A percentile compares a stretch with the other conserved stretches of the same genome.
phyloP scores from a whole-genome alignment of 2,329 filamentous ascomycete genomes.

The Botryotinia convoluta region DNA sequence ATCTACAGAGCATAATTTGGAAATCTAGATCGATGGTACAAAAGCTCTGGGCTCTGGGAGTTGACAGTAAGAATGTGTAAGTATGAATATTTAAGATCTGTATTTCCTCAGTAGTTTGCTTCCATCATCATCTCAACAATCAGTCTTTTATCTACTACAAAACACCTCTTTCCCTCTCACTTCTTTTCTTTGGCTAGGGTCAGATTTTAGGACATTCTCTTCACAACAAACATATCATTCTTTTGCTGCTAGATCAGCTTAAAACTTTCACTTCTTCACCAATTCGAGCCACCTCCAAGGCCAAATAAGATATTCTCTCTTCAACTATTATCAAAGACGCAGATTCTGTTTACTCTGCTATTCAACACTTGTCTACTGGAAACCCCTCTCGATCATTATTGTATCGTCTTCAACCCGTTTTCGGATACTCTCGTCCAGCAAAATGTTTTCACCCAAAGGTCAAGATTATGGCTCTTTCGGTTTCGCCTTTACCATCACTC shows the following conservation, averaged over 20 bases:
- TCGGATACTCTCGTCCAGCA: background rate
- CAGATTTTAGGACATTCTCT: conserved; percentile 31
- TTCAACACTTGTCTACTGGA: background rate
- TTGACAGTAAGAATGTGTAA: conserved; percentile 12
- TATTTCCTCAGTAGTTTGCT: conserved; percentile 31
- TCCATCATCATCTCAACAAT: conserved; percentile 32
- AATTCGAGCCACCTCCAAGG: background rate
- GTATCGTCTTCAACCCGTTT: background rate
- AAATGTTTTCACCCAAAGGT: conserved; percentile 25
- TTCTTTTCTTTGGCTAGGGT: conserved; percentile 26
- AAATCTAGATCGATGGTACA: conserved; percentile 19
- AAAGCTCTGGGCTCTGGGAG: conserved; percentile 20
- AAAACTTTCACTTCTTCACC: conserved; percentile 22
- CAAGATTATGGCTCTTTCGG: conserved; percentile 62
- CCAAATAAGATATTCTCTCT: background rate
- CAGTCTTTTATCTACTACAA: conserved; percentile 32
- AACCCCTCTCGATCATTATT: background rate
- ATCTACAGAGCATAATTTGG: conserved; percentile 18
- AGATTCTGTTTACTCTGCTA: background rate
- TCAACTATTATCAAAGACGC: background rate
- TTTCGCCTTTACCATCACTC: conserved; percentile 72
- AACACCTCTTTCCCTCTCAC: conserved; percentile 26
- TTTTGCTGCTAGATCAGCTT: conserved; percentile 35
- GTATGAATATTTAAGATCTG: conserved; percentile 36
- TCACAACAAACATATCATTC: conserved; percentile 32